Conservation (phyloP, 2,329 filamentous ascomycete species). For the Phaeosphaeria sp. region DNA sequence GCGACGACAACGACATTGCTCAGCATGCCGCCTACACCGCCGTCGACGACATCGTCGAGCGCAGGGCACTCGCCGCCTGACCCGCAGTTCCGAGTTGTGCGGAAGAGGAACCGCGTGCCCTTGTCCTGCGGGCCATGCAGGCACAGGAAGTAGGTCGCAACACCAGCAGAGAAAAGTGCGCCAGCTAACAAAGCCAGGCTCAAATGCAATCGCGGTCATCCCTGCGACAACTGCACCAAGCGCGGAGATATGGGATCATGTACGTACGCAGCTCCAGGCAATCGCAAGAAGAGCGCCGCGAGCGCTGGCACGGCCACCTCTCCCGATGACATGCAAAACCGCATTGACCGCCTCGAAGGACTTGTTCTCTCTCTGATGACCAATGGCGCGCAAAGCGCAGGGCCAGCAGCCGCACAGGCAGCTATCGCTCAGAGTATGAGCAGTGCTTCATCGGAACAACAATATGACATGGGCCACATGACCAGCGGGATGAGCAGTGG, state of each 20-base stretch:
- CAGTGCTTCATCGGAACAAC: conserved; percentile 47
- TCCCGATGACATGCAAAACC: conserved; percentile 97
- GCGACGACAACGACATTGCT: not conserved
- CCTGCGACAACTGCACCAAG: conserved; percentile 94
- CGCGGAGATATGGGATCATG: conserved; percentile 81
- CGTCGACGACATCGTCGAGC: conserved; percentile 77
- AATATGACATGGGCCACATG: conserved; percentile 62
- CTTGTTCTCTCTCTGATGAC: conserved; percentile 94
- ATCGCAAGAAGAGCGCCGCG: conserved; percentile 72
- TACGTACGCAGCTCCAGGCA: conserved; percentile 74
- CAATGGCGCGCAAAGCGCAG: conserved; percentile 71
- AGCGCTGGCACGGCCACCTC: conserved; percentile 64
- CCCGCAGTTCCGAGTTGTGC: conserved; percentile 83
- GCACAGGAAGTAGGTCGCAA: conserved; percentile 75
- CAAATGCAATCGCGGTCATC: conserved; percentile 91
- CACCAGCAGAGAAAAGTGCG: not conserved
- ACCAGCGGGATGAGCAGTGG: conserved; percentile 62
- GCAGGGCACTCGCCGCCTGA: conserved; percentile 84
- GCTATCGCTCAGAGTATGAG: conserved; percentile 58
- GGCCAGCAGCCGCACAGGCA: conserved; percentile 65
- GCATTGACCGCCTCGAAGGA: conserved; percentile 92
- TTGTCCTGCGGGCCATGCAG: conserved; percentile 91
- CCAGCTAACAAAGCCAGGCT: conserved; percentile 56
- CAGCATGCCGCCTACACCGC: conserved; percentile 76
- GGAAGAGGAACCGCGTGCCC: conserved; percentile 90